Evolutionary conservation across 2,329 filamentous ascomycete genomes (phyloP), one percentile per base, ranked within the genome.

Genomic region (Onygenales sp.): DNA sequence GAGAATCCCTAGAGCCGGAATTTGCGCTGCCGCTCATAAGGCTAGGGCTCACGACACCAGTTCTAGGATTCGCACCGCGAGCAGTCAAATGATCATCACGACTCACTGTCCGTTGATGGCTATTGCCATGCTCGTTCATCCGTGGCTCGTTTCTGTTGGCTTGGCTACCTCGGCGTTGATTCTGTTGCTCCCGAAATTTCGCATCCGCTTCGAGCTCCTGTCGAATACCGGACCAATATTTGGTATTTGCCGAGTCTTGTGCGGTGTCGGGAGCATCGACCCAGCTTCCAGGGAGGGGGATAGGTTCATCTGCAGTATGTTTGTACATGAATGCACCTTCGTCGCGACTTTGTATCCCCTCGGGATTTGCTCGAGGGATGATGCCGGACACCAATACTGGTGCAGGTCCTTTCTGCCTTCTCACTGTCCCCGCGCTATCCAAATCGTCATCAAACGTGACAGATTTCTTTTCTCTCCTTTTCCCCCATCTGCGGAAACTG

Each of bases 21-120:
- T 57, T 54, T 27, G 56, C 62, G 43, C 36, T 61, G 42, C 51
- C 57, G 45, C 63, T 66, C 49, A 63, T 54, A 36, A 63, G 53
- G 43, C 56, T 66, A 8, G 72, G 69, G 36, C 65, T 71, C 5
- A 71, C 60, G 6, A 73, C 64, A 5, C 68, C 67, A 1, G 70
- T 69, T 32, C 66, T 64, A 21, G 66, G 60, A 54, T 67, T 72
- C 9, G 62, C 63, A 32, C 65, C 68, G 49, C 66, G 60, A 11
- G 53, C 63, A 8, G 64, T 61, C 11, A 71, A 58, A 53, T 63
- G 65, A 44, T 72, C 69, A 38, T 69, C 68, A n/a, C 58, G 59
- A 41, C 63, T 63, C 10, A 60, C 57, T 8, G 58, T 59, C 14
- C 55, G 49, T 13, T 33, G 52, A 46, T 54, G 57, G 14, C 14